These are phyloP conservation scores for Fusarium subtropicale DNA, from an alignment of 2,329 filamentous ascomycete species.

Conservation along the genomic window DNA sequence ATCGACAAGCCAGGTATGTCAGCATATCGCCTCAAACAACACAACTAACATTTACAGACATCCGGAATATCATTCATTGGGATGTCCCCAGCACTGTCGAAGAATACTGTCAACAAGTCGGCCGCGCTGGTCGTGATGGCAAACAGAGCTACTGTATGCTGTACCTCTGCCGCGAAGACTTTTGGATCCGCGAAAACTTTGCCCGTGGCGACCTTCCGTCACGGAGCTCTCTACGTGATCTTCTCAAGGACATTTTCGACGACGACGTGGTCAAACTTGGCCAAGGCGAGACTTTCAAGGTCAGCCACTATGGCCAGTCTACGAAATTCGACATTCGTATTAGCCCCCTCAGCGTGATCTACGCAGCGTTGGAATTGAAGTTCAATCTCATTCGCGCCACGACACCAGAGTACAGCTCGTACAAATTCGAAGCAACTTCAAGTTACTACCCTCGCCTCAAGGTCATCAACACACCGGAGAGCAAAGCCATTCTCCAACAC, in stretches of 20 bases:
- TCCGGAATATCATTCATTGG: constrained; percentile 66
- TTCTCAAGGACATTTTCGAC: constrained; percentile 65
- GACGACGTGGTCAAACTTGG: constrained; percentile 39
- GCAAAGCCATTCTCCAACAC: constrained; percentile 56
- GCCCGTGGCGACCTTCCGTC: constrained; percentile 70
- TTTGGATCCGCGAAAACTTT: constrained; percentile 69
- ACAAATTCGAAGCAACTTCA: constrained; percentile 59
- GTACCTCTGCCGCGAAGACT: constrained; percentile 67
- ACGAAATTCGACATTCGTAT: constrained; percentile 65
- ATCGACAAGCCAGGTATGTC: constrained; percentile 61
- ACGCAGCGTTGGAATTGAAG: constrained; percentile 70
- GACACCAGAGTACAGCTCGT: constrained; percentile 68
- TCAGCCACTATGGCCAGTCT: constrained; percentile 58
- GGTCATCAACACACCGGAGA: constrained; percentile 56
- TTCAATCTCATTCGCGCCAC: constrained; percentile 67
- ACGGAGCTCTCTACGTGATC: constrained; percentile 56
- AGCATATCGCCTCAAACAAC: not conserved
- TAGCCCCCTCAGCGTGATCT: constrained; percentile 64
- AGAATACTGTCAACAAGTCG: constrained; percentile 69
- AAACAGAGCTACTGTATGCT: constrained; percentile 66
- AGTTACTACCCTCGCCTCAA: constrained; percentile 50
- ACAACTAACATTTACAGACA: constrained; percentile 51
- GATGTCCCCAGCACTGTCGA: constrained; percentile 64
- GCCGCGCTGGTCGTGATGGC: constrained; percentile 66
- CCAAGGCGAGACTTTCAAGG: constrained; percentile 49